Base-by-base conservation (phyloP, 2,329 filamentous ascomycete genomes). In the Dactylellina cionopaga region DNA sequence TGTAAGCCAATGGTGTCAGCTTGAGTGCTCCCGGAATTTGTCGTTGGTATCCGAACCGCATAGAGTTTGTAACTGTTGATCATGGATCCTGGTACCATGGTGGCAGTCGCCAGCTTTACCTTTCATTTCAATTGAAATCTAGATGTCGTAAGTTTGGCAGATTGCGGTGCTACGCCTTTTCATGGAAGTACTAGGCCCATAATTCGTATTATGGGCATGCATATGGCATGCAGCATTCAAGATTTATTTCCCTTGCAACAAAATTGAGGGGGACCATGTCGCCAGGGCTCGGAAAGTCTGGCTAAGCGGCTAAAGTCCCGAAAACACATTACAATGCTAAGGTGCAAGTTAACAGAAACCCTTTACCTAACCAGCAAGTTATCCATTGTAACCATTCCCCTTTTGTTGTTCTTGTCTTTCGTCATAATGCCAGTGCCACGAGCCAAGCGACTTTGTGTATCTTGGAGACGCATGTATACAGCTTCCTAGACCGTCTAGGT, bases 231-330 rank as follows among this genome's bases (percentile, higher is more conserved):
- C 25, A 24, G n/a, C 22, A 6, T n/a, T 15, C 46, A n/a, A 31
- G 24, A 33, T n/a, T 33, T 9, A n/a, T 27, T 7, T 51, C 15
- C 27, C 35, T 33, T 33, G 17, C 2, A 49, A 31, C 4, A 19
- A 22, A 3, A n/a, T 29, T 31, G 46, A 46, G 27, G 39, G 33
- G 39, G 33, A n/a, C n/a, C n/a, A n/a, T n/a, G n/a, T 33, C 6
- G 11, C 31, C 15, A 46, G 39, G 54, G 37, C 7, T 15, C 35
- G 33, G 44, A 24, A n/a, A 9, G 41, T 68, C 52, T 56, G 65
- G 65, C 56, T 71, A 63, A 63, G 17, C 33, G 65, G 56, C 22
- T 63, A 63, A 52, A 58, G 35, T 52, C 43, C 51, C 41, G 33
- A 64, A 25, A 35, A 11, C 24, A 46, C 9, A 37, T 22, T n/a